Evolutionary conservation across 2,329 filamentous ascomycete genomes (phyloP), one percentile per base, ranked within the genome.

Genomic region (Aureobasidium lini): DNA sequence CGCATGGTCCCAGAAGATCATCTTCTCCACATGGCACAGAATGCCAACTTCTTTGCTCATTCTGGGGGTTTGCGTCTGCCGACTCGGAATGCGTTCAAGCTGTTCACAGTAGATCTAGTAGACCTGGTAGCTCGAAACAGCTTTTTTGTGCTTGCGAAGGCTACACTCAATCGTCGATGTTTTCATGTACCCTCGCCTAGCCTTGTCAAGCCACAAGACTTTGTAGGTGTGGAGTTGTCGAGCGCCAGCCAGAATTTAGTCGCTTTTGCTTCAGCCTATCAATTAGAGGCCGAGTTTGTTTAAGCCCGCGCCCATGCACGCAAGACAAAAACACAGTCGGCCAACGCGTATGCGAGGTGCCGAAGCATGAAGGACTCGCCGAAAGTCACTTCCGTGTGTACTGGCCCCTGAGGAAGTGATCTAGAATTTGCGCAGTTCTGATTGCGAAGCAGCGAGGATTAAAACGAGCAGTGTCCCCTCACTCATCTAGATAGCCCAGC

Each of bases 351-450:
- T 56, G 52, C 52, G 52, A 56, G 39, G 16, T 46, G 52, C 52
- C 52, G 52, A 56, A 56, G 52, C 52, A 44, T 44, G 31, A 56
- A 37, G 29, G 31, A 56, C 52, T 36, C 18, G 31, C 40, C 40
- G 40, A 46, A 56, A 44, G 52, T 56, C 52, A 56, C 52, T 56
- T 56, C 23, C 29, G 50, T 43, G 50, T 52, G 48, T 52, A 36
- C 28, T 8, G 42, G n/a, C 50, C 49, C 50, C 49, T 29, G 52
- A 56, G 29, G 40, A 6, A 18, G 40, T 37, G 52, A 29, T 56
- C 52, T 56, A 46, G 52, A 56, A 46, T 44, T 46, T 36, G 29
- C 40, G 29, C 52, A 37, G 13, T 36, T 7, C 18, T 44, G 52
- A 28, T 56, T 16, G 37, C 36, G 11, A 28, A 16, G 23, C 23